These are phyloP conservation scores for Hyaloperonospora arabidopsidis DNA, from an alignment of 352 stramenopile species.

Conservation along the genomic window DNA sequence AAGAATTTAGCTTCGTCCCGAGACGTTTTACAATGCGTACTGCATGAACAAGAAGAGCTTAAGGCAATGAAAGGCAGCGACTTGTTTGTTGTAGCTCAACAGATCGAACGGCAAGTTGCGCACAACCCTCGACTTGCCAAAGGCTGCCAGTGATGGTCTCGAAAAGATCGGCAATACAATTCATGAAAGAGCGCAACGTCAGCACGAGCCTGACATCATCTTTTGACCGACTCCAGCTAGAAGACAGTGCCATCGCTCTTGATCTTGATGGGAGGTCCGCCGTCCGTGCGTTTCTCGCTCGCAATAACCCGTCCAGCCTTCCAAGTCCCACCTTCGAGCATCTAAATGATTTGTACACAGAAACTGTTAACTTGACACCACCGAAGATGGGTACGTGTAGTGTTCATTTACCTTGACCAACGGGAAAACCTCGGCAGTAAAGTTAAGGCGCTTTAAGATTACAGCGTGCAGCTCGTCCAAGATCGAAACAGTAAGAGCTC, in stretches of 20 bases:
- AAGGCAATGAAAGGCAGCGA: no score
- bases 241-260: constrained; percentile 85
- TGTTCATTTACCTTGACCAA: constrained; percentile 77
- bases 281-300: constrained; percentile 61
- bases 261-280: constrained; percentile 74
- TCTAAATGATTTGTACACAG: constrained; percentile 21
- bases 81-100: no score
- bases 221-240: constrained; percentile 14
- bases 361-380: not conserved
- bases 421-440: constrained; percentile 67
- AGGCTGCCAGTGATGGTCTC: no score
- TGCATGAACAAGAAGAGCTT: no score
- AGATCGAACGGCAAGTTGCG: no score
- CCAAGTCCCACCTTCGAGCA: constrained; percentile 82
- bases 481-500: constrained; percentile 71
- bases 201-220: no score
- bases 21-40: no score
- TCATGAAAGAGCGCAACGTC: no score
- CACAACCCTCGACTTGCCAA: no score
- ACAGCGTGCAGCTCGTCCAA: constrained; percentile 70
- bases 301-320: constrained; percentile 77
- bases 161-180: no score
- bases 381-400: not conserved
- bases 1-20: no score
- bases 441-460: constrained; percentile 52